Conservation (phyloP, 2,329 filamentous ascomycete species). For the Ceratocystis cubensis region DNA sequence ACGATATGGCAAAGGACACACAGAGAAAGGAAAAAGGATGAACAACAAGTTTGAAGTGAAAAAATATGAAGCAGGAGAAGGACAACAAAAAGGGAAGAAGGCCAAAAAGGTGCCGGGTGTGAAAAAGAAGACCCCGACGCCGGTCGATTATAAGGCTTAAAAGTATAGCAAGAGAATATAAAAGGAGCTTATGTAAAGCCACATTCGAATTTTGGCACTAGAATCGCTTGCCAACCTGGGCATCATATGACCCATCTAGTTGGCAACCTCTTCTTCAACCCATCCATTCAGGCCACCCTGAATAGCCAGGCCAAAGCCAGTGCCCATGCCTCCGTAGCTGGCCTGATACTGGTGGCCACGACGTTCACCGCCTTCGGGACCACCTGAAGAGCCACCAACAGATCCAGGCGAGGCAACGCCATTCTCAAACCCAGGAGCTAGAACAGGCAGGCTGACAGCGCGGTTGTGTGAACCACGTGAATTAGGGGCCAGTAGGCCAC, state of each 20-base stretch:
- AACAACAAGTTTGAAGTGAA: conserved; percentile 25
- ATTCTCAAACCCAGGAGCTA: conserved; percentile 52
- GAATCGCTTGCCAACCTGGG: neutral
- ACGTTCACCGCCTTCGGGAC: conserved; percentile 37
- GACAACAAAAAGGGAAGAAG: conserved; percentile 9
- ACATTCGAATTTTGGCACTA: conserved; percentile 5
- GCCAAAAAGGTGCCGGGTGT: neutral
- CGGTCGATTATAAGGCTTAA: conserved; percentile 18
- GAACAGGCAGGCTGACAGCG: conserved; percentile 73
- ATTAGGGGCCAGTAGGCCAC: conserved; percentile 63
- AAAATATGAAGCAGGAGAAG: conserved; percentile 18
- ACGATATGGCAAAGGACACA: conserved; percentile 20
- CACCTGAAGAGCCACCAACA: conserved; percentile 25
- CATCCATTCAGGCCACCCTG: conserved; percentile 53
- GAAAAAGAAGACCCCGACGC: conserved; percentile 1
- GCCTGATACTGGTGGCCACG: conserved; percentile 55
- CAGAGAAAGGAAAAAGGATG: conserved; percentile 25
- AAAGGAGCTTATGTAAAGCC: conserved; percentile 12
- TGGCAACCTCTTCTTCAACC: conserved; percentile 54
- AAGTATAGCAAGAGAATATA: conserved; percentile 14
- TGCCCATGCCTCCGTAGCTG: conserved; percentile 48
- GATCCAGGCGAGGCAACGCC: conserved; percentile 39
- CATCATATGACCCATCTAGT: conserved; percentile 31
- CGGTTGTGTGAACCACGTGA: conserved; percentile 54
- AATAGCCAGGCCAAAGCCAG: conserved; percentile 49